Base-by-base conservation (phyloP, 331 rosid species). In the Pyracantha coccinea region DNA sequence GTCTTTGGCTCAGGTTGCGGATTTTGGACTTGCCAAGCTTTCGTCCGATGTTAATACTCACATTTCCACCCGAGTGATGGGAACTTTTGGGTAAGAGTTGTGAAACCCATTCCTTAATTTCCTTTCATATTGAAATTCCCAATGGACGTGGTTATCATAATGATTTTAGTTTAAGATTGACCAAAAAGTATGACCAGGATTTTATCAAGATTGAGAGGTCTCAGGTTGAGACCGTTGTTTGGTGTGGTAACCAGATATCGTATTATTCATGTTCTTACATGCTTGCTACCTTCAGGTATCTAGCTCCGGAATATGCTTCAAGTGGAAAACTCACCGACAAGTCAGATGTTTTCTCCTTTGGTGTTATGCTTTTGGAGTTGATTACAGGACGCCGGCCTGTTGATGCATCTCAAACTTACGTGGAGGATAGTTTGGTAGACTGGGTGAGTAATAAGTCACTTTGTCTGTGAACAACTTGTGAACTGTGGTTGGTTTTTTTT, bases 251-350 rank as follows among this genome's bases (percentile, higher is more conserved):
- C 28, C 59, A 45, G 45, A 41, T 44, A 27, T 25, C 60, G n/a
- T 61, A 28, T 58, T 5, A 19, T 78, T 80, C 81, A 7, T 67
- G n/a, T 69, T 15, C 58, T 67, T 38, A 62, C 31, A 23, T 81
- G 67, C 38, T 77, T 45, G 53, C 71, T 74, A 50, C 75, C 66
- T 78, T 60, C 84, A 92, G 98, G 68, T 92, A 92, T 85, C 84
- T 92, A 55, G 98, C 98, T 79, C 98, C 98, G 27, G 98, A 92
- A 83, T 92, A 90, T 80, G 98, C 98, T 66, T 64, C 96, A 41
- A 92, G 95, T 63, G 98, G 98, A 71, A 92, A 92, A 76, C 96
- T 92, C 74, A 71, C 98, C 0, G 98, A 90, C 41, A 92, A 92
- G 75, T 92, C 98, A 21, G 98, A 92, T 80, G 98, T 92, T 77